phyloP scores from a whole-genome alignment of 1,139 yeast genomes.

The Hemisphaericaspora subhashii region DNA sequence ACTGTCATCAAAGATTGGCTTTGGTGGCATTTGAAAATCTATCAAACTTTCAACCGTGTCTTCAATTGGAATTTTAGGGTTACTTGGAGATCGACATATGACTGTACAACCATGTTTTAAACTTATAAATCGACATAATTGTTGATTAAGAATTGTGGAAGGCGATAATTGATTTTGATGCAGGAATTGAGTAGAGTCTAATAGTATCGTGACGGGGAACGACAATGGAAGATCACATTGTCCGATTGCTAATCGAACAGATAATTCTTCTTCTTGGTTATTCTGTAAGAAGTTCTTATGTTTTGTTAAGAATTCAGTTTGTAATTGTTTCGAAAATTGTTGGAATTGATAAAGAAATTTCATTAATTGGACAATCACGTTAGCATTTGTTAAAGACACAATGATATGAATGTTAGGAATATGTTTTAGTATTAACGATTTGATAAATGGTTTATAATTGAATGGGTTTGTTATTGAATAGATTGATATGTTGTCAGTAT shows the following conservation, averaged over 20 bases:
- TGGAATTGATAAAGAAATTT: slow-evolving; percentile 4
- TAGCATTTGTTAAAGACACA: not conserved
- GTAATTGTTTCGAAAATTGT: not conserved
- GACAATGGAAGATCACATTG: slow-evolving; percentile 22
- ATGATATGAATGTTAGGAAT: not conserved
- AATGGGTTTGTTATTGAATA: slow-evolving; percentile 23
- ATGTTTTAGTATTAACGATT: slow-evolving; percentile 14
- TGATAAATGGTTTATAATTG: slow-evolving; percentile 21
- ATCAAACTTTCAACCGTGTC: slow-evolving; percentile 8
- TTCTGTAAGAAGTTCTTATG: not conserved
- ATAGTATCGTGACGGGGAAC: slow-evolving; percentile 18
- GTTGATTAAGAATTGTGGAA: slow-evolving; percentile 42
- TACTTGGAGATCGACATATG: slow-evolving; percentile 5
- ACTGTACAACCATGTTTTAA: slow-evolving; percentile 35
- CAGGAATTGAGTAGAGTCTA: slow-evolving; percentile 19
- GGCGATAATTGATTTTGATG: slow-evolving; percentile 22
- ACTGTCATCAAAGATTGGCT: slow-evolving; percentile 12
- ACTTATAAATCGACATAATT: slow-evolving; percentile 50
- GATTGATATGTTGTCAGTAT: slow-evolving; percentile 16
- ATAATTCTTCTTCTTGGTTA: not conserved
- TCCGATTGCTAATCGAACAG: slow-evolving; percentile 11
- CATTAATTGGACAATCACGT: not conserved
- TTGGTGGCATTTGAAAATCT: slow-evolving; percentile 4
- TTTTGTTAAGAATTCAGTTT: not conserved
- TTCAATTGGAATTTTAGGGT: slow-evolving; percentile 11